Evolutionary conservation across 2,329 filamentous ascomycete genomes (phyloP), one percentile per base, ranked within the genome.

Genomic region (Talaromyces sp.): DNA sequence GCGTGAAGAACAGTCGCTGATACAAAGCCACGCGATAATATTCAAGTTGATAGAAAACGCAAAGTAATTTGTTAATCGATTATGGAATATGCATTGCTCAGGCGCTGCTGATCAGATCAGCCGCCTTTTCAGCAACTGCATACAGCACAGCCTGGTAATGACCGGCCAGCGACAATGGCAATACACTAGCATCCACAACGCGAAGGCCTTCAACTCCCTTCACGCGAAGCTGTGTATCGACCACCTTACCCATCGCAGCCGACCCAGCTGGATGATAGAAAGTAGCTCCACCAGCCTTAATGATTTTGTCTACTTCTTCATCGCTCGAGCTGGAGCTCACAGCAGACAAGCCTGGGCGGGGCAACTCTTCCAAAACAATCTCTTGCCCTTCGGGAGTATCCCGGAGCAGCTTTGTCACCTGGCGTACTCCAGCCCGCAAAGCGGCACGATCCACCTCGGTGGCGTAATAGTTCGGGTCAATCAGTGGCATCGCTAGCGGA

Each of bases 381-480:
- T 27, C 43, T 19, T 14, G 43, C 3, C 43, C 43, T n/a, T 46
- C 43, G 2, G 43, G 30, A 3, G 43, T 36, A 27, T 36, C 43
- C 20, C 3, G 32, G 13, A 46, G 19, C 3, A 46, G 22, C 19
- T 46, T 16, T 2, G 30, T 36, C 11, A 36, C 43, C 19, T 46
- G 19, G 4, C 43, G 32, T n/a, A 46, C 27, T 24, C 43, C 43
- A 3, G 43, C 43, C 11, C 43, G 43, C 32, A 46, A 22, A 16
- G 32, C 20, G 13, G 20, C 30, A n/a, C 43, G 30, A 47, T 68
- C 67, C 7, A 63, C 47, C 30, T 68, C 63, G 1, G 65, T 69
- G 2, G 60, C 58, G 24, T 61, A 68, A 33, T 69, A 69, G 37
- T 70, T 69, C 0, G 66, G 65, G 41, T 72, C 63, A 30, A 70